Evolutionary conservation across 352 stramenopile species (phyloP).

Genomic region (Aphanomyces astaci): DNA sequence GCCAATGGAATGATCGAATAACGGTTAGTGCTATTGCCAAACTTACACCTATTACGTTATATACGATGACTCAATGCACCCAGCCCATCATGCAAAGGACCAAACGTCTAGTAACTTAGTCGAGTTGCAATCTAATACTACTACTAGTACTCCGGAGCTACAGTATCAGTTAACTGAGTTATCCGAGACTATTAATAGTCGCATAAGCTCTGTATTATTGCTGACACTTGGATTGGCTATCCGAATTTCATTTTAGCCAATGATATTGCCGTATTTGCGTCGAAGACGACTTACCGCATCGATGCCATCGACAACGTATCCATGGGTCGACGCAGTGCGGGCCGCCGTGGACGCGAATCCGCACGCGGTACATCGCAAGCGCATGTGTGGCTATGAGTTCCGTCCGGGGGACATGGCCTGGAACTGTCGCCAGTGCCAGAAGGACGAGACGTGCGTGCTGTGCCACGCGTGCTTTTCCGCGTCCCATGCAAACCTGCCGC

Average conservation of each 20-base stretch:
- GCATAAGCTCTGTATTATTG: too few species aligned
- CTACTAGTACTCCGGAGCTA: too few species aligned
- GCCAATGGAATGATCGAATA: too few species aligned
- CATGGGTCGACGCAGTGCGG: not conserved
- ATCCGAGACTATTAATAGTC: too few species aligned
- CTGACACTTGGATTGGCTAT: not conserved
- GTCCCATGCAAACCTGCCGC: constrained; percentile 88
- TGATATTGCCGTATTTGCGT: not conserved
- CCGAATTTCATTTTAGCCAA: not conserved
- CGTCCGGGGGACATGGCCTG: constrained; percentile 95
- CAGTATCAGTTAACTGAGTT: too few species aligned
- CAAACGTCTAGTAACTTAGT: too few species aligned
- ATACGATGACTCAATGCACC: too few species aligned
- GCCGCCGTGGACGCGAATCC: constrained; percentile 6
- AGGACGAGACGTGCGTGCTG: constrained; percentile 92
- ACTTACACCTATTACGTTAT: too few species aligned
- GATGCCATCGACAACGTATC: constrained; percentile 2
- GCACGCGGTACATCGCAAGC: constrained; percentile 38
- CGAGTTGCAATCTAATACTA: too few species aligned
- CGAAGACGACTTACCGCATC: too few species aligned
- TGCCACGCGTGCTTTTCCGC: constrained; percentile 95
- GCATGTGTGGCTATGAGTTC: constrained; percentile 91
- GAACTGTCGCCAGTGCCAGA: constrained; percentile 91
- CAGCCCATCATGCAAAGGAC: too few species aligned
- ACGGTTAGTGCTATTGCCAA: too few species aligned